phyloP scores from a whole-genome alignment of 495 filamentous ascomycete genomes.

The Trypethelium eluteriae region DNA sequence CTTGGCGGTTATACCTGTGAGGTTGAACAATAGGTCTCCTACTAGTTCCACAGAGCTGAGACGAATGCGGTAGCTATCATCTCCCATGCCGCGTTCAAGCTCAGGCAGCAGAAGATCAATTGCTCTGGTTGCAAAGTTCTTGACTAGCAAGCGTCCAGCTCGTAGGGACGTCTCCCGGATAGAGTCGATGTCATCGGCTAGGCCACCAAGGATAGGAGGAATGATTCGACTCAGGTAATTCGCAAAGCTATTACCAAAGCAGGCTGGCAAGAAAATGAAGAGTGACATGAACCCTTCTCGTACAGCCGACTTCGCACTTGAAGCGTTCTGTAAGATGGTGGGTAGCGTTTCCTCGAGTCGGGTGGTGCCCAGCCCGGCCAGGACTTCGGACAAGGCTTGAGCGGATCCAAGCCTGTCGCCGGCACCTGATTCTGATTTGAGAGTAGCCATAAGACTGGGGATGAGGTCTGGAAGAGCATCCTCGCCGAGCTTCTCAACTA shows the following conservation, averaged over 20 bases:
- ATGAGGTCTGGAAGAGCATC: conserved; percentile 96
- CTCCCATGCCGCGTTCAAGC: conserved; percentile 87
- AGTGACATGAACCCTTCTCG: conserved; percentile 99
- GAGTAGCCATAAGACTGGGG: conserved; percentile 89
- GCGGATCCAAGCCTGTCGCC: conserved; percentile 93
- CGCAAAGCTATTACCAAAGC: conserved; percentile 97
- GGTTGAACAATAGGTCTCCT: conserved; percentile 92
- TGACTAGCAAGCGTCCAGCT: conserved; percentile 87
- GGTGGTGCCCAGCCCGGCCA: conserved; percentile 85
- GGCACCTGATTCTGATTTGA: conserved; percentile 94
- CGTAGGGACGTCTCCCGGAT: conserved; percentile 90
- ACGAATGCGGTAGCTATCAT: conserved; percentile 92
- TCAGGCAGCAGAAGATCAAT: conserved; percentile 92
- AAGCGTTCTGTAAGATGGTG: conserved; percentile 92
- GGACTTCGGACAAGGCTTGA: conserved; percentile 92
- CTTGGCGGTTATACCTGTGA: conserved; percentile 86
- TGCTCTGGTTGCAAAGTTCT: conserved; percentile 92
- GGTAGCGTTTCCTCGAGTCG: conserved; percentile 92
- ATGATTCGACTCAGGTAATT: conserved; percentile 93
- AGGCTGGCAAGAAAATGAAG: conserved; percentile 97
- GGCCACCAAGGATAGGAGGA: conserved; percentile 85
- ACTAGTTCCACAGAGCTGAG: conserved; percentile 96
- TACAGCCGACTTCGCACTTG: conserved; percentile 80
- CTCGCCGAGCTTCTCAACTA: conserved; percentile 95
- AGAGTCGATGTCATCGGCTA: conserved; percentile 91